Evolutionary conservation across 257 asterid genomes (phyloP).

Genomic region (Misopates orontium): DNA sequence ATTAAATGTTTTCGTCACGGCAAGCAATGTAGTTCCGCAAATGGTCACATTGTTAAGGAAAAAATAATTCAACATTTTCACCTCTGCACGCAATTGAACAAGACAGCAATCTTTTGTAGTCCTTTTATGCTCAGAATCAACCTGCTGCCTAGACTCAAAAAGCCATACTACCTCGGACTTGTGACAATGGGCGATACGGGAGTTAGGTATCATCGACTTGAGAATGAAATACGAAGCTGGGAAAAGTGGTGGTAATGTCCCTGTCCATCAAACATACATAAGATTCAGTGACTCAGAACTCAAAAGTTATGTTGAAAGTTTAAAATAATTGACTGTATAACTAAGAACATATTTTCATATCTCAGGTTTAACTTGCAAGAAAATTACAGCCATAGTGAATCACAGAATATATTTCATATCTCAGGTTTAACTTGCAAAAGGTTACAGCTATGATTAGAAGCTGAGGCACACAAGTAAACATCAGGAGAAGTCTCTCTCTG

Average conservation of each 20-base stretch:
- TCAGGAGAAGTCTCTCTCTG: no score
- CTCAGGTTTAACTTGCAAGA: no score
- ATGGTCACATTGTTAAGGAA: not conserved
- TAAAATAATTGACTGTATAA: no score
- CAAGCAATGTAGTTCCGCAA: not conserved
- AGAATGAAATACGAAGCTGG: conserved; percentile 88
- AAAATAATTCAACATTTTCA: conserved; percentile 13
- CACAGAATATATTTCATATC: no score
- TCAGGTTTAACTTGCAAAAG: no score
- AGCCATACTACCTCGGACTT: conserved; percentile 7
- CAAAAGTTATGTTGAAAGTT: not conserved
- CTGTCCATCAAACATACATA: conserved; percentile 38
- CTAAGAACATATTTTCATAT: no score
- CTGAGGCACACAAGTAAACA: no score
- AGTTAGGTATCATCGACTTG: conserved; percentile 72
- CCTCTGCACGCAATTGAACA: conserved; percentile 30
- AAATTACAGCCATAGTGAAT: no score
- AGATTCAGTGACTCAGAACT: conserved; percentile 20
- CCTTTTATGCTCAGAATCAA: conserved; percentile 4
- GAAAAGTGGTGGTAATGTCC: conserved; percentile 89
- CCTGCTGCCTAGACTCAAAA: conserved; percentile 3
- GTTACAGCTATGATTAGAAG: no score
- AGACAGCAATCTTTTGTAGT: conserved; percentile 13
- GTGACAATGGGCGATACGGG: not conserved
- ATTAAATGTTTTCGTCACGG: no score